phyloP scores from a whole-genome alignment of 805 yeast genomes.

The Candida taoyuanica region DNA sequence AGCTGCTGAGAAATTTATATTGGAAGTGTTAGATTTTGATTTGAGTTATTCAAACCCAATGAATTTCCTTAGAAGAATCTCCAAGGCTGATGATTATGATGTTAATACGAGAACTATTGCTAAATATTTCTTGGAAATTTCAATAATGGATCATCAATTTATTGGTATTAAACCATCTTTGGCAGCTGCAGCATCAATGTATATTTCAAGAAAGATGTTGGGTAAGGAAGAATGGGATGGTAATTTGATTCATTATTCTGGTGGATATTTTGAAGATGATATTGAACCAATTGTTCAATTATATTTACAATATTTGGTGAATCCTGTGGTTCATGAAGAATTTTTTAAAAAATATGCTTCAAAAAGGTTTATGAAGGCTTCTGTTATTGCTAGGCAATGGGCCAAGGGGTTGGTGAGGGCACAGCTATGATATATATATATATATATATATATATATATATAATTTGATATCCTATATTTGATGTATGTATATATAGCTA shows the following conservation, averaged over 20 bases:
- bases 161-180: slow-evolving; percentile 76
- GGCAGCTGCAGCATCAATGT: slow-evolving; percentile 89
- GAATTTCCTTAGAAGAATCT: slow-evolving; percentile 86
- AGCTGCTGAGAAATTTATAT: slow-evolving; percentile 77
- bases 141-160: slow-evolving; percentile 73
- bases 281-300: slow-evolving; percentile 67
- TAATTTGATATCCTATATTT: too few relatives aligned
- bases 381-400: slow-evolving; percentile 78
- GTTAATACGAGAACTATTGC: slow-evolving; percentile 87
- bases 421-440: too few relatives aligned
- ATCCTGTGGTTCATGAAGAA: slow-evolving; percentile 86
- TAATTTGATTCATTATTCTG: slow-evolving; percentile 84
- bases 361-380: slow-evolving; percentile 81
- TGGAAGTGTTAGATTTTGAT: slow-evolving; percentile 70
- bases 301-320: slow-evolving; percentile 69
- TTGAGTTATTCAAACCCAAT: slow-evolving; percentile 88
- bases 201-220: slow-evolving; percentile 71
- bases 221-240: slow-evolving; percentile 76
- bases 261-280: slow-evolving; percentile 76
- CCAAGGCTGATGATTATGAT: slow-evolving; percentile 92
- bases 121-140: slow-evolving; percentile 77
- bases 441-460: too few relatives aligned
- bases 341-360: slow-evolving; percentile 91
- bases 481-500: too few relatives aligned
- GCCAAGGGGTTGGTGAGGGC: slow-evolving; percentile 46